Percentiles rank a stretch among this genome's conserved stretches.
Evolutionary conservation across 495 filamentous ascomycete species (phyloP).

Genomic region (Tuber umbilicatum): DNA sequence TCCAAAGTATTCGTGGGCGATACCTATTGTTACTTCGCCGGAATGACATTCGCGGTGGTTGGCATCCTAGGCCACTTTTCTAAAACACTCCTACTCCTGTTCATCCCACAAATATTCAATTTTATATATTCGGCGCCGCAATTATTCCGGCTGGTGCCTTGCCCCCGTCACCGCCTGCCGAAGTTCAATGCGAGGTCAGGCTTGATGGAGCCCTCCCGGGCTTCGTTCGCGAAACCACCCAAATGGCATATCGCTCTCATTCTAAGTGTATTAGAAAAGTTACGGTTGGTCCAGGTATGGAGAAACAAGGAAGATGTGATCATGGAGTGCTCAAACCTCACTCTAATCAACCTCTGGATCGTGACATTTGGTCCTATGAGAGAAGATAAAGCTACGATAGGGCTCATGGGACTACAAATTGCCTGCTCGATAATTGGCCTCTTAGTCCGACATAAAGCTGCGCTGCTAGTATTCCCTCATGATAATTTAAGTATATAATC

Average conservation of each 20-base stretch:
- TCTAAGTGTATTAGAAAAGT: slow-evolving; percentile 57
- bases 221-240: slow-evolving; percentile 69
- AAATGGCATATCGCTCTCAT: slow-evolving; percentile 52
- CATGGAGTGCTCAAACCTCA: slow-evolving; percentile 79
- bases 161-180: slow-evolving; percentile 84
- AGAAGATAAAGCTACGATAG: slow-evolving; percentile 73
- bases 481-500: slow-evolving; percentile 57
- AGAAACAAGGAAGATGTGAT: slow-evolving; percentile 60
- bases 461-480: slow-evolving; percentile 72
- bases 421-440: slow-evolving; percentile 70
- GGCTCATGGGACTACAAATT: slow-evolving; percentile 67
- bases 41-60: slow-evolving; percentile 97
- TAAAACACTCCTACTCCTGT: slow-evolving; percentile 86
- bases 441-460: slow-evolving; percentile 75
- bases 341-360: slow-evolving; percentile 89
- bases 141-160: slow-evolving; percentile 79
- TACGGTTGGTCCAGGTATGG: slow-evolving; percentile 57
- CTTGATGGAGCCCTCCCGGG: slow-evolving; percentile 74
- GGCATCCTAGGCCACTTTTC: slow-evolving; percentile 95
- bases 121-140: slow-evolving; percentile 90
- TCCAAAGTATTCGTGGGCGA: slow-evolving; percentile 93
- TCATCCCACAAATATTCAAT: slow-evolving; percentile 94
- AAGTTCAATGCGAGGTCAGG: slow-evolving; percentile 78
- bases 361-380: slow-evolving; percentile 90
- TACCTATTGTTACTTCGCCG: slow-evolving; percentile 98